These are phyloP conservation scores for Candida hungchunana DNA, from an alignment of 805 yeast genomes.

Conservation along the genomic window DNA sequence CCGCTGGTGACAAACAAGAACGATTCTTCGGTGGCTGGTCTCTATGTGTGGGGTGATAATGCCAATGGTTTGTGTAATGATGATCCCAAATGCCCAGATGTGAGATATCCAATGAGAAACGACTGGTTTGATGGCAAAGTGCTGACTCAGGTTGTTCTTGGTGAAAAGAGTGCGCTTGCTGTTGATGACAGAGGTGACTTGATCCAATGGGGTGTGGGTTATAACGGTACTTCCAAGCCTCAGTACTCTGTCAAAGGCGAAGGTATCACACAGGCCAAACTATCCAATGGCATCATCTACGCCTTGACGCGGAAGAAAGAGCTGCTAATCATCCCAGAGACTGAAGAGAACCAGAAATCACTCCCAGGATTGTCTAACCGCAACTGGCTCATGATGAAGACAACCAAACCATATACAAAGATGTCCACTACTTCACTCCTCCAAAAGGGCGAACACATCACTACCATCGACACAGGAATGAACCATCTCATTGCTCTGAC, in stretches of 20 bases:
- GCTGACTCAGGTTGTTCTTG: conserved; percentile 53
- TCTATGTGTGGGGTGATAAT: conserved; percentile 64
- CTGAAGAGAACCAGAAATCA: conserved; percentile 8
- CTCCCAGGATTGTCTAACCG: conserved; percentile 9
- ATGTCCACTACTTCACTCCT: conserved; percentile 1
- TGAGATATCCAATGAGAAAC: conserved; percentile 55
- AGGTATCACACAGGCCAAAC: conserved; percentile 37
- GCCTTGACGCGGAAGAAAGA: conserved; percentile 37
- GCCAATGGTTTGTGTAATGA: conserved; percentile 31
- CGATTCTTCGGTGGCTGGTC: conserved; percentile 46
- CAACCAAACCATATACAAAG: conserved; percentile 10
- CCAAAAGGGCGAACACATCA: conserved; percentile 43
- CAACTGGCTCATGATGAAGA: conserved; percentile 15
- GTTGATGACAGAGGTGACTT: conserved; percentile 67
- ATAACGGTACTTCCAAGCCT: conserved; percentile 30
- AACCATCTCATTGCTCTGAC: conserved; percentile 50
- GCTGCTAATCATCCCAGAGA: conserved; percentile 32
- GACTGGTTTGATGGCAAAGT: conserved; percentile 58
- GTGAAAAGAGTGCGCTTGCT: conserved; percentile 43
- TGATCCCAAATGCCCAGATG: conserved; percentile 28
- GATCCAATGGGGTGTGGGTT: conserved; percentile 62
- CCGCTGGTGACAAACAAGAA: conserved; percentile 32
- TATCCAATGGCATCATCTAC: conserved; percentile 54
- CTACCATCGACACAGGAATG: conserved; percentile 54
- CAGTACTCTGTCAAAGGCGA: conserved; percentile 42